phyloP scores from a whole-genome alignment of 495 filamentous ascomycete genomes.

The Trichoderma virens region DNA sequence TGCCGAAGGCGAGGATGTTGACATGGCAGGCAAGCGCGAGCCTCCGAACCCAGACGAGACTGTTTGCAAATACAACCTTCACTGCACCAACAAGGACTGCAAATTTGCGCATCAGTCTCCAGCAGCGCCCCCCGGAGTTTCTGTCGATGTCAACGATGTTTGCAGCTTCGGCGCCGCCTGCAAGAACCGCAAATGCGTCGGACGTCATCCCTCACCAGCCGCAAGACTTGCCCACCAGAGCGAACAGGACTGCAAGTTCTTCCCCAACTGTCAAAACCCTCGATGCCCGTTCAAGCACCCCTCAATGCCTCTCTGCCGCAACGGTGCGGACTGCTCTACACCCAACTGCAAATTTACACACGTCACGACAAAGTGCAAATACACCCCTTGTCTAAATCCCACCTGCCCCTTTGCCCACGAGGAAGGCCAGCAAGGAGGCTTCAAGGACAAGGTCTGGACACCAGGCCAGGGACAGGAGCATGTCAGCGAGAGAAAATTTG shows the following conservation, averaged over 20 bases:
- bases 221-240: constrained; percentile 65
- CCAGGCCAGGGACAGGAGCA: constrained; percentile 52
- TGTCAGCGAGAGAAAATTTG: constrained; percentile 89
- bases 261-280: constrained; percentile 84
- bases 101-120: constrained; percentile 91
- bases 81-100: constrained; percentile 83
- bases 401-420: constrained; percentile 83
- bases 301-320: constrained; percentile 70
- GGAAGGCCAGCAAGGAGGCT: constrained; percentile 77
- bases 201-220: constrained; percentile 86
- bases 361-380: constrained; percentile 73
- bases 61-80: constrained; percentile 78
- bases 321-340: constrained; percentile 82
- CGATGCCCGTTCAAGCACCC: constrained; percentile 84
- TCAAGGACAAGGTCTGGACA: constrained; percentile 88
- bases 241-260: constrained; percentile 88
- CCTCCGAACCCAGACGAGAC: constrained; percentile 49
- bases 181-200: constrained; percentile 91
- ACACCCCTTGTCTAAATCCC: constrained; percentile 80
- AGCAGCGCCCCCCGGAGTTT: constrained; percentile 68
- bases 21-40: constrained; percentile 44
- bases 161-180: constrained; percentile 86
- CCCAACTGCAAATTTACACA: constrained; percentile 89
- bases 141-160: constrained; percentile 68
- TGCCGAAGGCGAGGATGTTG: constrained; percentile 38